Base-by-base conservation (phyloP, 768 basidiomycete genomes). In the Hygrophorus russula region DNA sequence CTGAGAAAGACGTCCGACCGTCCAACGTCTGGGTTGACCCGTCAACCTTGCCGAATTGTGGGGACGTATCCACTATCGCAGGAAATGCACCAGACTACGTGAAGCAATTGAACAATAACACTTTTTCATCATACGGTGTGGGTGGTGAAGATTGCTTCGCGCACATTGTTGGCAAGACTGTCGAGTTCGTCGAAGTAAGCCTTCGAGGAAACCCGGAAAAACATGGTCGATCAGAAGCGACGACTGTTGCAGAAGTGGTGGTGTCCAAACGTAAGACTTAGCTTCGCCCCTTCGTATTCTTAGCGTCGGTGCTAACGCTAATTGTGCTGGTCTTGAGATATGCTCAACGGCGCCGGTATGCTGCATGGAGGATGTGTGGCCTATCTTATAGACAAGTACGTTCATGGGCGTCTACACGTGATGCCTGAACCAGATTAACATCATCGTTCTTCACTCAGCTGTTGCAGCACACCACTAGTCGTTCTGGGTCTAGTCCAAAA, bases 291-390 rank as follows among this genome's bases (percentile, higher is more conserved):
- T 20, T 24, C 27, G 7, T 33, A 28, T 28, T 35, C n/a, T 31
- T 41, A 33, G 33, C 37, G 36, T 41, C 3, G 14, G 19, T 34
- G 37, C 30, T 39, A 30, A 40, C 20, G 36, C 34, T 19, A 36
- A 33, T 41, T 46, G 17, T 44, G 32, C 30, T 17, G 45, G 27
- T 24, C 30, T 36, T 30, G 48, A 81, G 82, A 71, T 45, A 82
- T 83, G 80, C 63, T 84, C 27, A 86, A 85, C 51, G 82, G 82
- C 10, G 79, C 80, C 18, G 78, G 78, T 1, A 80, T 82, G 74
- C 65, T 84, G 12, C 82, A 84, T 50, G 82, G 83, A n/a, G 82
- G 78, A 31, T 81, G 80, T 43, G 56, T 85, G 28, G 77, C 80
- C 36, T 83, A 83, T 59, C 63, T 85, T 44, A 75, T 84, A 35